A percentile compares a stretch with the other conserved stretches of the same genome.
phyloP scores from a whole-genome alignment of 257 asterid genomes.

The Jasminum sambac region DNA sequence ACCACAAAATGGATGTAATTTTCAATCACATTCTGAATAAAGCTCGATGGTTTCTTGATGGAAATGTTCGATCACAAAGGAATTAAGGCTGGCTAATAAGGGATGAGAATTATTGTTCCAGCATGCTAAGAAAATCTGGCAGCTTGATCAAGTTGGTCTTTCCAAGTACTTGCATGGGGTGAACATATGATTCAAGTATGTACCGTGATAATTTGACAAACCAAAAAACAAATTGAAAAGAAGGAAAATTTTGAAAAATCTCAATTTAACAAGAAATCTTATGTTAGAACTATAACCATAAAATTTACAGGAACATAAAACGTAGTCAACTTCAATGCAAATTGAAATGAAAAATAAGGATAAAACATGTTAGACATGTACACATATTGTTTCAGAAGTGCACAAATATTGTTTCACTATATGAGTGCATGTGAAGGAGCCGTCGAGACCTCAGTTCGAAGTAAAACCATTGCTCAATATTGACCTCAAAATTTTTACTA shows the following conservation, averaged over 20 bases:
- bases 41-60: background rate
- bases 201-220: background rate
- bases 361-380: background rate
- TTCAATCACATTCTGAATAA: background rate
- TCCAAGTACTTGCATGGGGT: background rate
- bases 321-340: background rate
- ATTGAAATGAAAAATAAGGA: background rate
- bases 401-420: background rate
- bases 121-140: constrained; percentile 3
- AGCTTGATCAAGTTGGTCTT: background rate
- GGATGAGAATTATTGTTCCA: background rate
- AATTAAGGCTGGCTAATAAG: background rate
- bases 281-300: background rate
- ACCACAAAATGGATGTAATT: background rate
- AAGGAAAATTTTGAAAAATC: background rate
- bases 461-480: background rate
- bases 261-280: background rate
- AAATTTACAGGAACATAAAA: background rate
- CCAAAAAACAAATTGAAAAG: background rate
- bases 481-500: background rate
- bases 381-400: background rate
- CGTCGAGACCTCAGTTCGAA: background rate
- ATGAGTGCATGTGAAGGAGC: background rate
- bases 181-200: background rate
- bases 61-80: background rate